Conservation (phyloP, 2,329 filamentous ascomycete species). For the Diaporthe velutina region DNA sequence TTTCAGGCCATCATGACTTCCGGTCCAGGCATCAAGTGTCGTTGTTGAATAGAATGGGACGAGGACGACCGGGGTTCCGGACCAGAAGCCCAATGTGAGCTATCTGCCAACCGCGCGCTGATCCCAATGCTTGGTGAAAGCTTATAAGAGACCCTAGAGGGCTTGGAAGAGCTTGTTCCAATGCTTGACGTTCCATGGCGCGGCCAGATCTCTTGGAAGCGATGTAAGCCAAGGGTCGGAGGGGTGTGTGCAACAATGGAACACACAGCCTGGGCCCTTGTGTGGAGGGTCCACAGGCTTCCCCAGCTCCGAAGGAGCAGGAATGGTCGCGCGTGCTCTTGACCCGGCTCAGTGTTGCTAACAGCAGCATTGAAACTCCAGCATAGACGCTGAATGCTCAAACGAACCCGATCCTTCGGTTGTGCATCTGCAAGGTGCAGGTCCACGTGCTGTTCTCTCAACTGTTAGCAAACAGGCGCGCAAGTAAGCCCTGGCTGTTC, state of each 20-base stretch:
- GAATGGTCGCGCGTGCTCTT: not conserved
- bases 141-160: not conserved
- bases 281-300: no score
- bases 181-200: conserved; percentile 16
- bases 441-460: not conserved
- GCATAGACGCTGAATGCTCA: not conserved
- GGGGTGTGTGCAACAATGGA: not conserved
- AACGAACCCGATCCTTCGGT: not conserved
- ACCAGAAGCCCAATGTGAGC: not conserved
- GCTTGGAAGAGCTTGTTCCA: conserved; percentile 18
- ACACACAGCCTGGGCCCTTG: not conserved
- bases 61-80: not conserved
- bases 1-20: not conserved
- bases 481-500: not conserved
- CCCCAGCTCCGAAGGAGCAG: not conserved
- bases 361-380: not conserved
- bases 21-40: not conserved
- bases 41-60: not conserved
- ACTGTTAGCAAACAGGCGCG: not conserved
- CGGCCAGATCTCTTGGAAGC: not conserved
- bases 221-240: not conserved
- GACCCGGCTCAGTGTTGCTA: not conserved
- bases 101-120: not conserved
- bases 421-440: not conserved
- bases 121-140: conserved; percentile 26